Conservation (phyloP, 2,329 filamentous ascomycete species). For the Zarea fungicola region DNA sequence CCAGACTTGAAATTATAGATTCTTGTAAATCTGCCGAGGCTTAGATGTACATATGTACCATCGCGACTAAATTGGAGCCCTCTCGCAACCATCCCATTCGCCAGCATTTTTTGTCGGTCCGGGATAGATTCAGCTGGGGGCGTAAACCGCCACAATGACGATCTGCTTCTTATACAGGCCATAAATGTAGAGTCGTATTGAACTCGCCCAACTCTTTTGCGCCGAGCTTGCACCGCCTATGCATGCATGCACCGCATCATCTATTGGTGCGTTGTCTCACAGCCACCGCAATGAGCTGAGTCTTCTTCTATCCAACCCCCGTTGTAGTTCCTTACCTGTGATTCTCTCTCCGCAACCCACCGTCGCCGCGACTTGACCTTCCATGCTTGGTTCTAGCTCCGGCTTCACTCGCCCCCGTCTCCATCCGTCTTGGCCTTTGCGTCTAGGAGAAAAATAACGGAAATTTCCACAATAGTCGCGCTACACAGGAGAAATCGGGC, state of each 20-base stretch:
- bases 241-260: not conserved
- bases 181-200: not conserved
- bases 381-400: conserved; percentile 1
- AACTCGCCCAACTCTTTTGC: not conserved
- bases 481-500: conserved; percentile 10
- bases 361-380: conserved; percentile 4
- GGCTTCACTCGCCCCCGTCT: not conserved
- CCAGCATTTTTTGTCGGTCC: conserved; percentile 8
- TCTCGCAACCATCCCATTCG: too few species aligned
- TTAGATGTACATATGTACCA: too few species aligned
- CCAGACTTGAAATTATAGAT: not conserved
- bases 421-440: too few species aligned
- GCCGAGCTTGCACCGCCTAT: conserved; percentile 3
- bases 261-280: not conserved
- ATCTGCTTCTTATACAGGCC: not conserved
- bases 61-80: too few species aligned
- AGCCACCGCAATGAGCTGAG: not conserved
- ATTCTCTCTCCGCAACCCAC: not conserved
- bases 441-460: too few species aligned
- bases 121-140: not conserved
- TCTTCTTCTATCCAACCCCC: not conserved
- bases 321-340: not conserved
- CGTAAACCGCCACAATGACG: not conserved
- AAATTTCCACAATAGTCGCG: too few species aligned
- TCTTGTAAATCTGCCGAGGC: conserved; percentile 4